Base-by-base conservation (phyloP, 345 rosid genomes). In the Physaria fendleri region DNA sequence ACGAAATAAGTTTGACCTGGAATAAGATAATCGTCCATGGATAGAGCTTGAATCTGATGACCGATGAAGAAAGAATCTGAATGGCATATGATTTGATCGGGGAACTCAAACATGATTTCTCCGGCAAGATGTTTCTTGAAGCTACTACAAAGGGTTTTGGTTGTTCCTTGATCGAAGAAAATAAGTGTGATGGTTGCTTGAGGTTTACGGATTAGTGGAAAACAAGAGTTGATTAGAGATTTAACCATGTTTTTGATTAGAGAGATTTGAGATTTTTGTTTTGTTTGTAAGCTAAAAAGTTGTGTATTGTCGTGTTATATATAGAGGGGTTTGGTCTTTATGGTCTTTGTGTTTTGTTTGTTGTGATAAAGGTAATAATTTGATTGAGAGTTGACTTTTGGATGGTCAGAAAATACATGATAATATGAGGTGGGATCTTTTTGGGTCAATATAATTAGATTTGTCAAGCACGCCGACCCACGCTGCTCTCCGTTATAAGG, bases 41-140 rank as follows among this genome's bases (percentile, higher is more conserved):
- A 63, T 29, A 91, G 62, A 32, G 82, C 70, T 10, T 82, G 96
- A 59, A 85, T 56, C 1, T 88, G 90, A 11, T 71, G 92, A 27
- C 98, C 98, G 22, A 91, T 76, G 85, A 78, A 91, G 85, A 91
- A 88, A 29, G 98, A 84, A 32, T 82, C 88, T n/a, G 87, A 85
- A n/a, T 77, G 90, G 76, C 88, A 84, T 5, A 91, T 84, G 45
- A 91, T 77, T 62, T 59, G 80, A 66, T 88, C 93, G 0, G 98
- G 96, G 46, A 75, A 79, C 73, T 85, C 85, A 12, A 91, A 88
- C 98, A 91, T 91, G 78, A 91, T 73, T 68, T 85, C 92, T 18
- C 98, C 98, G 10, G 98, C 98, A 2, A 85, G 57, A 64, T 82
- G 96, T 30, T 71, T 82, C 52, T 64, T 71, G 17, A 30, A 30